These are phyloP conservation scores for Emmonsiellopsis sp. DNA, from an alignment of 2,329 filamentous ascomycete species.

Conservation along the genomic window DNA sequence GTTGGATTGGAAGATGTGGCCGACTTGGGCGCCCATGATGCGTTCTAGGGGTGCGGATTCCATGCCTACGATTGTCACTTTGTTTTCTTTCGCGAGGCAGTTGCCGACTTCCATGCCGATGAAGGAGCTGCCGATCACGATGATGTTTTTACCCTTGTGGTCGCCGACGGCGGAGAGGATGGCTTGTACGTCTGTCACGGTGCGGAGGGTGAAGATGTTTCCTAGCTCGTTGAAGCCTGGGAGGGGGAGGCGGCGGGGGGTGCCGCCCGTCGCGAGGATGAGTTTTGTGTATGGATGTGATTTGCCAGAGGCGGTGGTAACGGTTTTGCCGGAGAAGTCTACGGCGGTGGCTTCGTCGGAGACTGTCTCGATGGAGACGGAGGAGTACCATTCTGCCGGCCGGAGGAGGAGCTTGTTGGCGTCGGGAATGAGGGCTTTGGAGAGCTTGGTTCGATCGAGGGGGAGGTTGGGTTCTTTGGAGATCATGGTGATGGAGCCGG, in stretches of 20 bases:
- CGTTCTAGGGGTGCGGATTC: constrained; percentile 76
- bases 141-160: constrained; percentile 77
- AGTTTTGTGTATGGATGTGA: constrained; percentile 77
- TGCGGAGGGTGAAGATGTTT: constrained; percentile 81
- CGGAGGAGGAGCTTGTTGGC: constrained; percentile 68
- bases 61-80: constrained; percentile 82
- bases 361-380: constrained; percentile 48
- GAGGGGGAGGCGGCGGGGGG: constrained; percentile 64
- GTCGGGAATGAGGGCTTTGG: constrained; percentile 84
- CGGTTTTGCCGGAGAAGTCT: constrained; percentile 64
- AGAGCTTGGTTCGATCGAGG: constrained; percentile 90
- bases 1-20: constrained; percentile 66
- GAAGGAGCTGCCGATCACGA: constrained; percentile 86
- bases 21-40: constrained; percentile 74
- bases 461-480: constrained; percentile 76
- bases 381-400: constrained; percentile 66
- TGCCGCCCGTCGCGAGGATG: constrained; percentile 80
- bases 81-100: constrained; percentile 67
- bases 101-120: constrained; percentile 98
- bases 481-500: constrained; percentile 71
- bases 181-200: constrained; percentile 63
- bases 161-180: constrained; percentile 69
- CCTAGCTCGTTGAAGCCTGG: constrained; percentile 75
- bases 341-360: constrained; percentile 59
- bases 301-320: constrained; percentile 65